A percentile compares a stretch with the other conserved stretches of the same genome.
phyloP scores from a whole-genome alignment of 768 basidiomycete genomes.

The Lactifluus volemus region DNA sequence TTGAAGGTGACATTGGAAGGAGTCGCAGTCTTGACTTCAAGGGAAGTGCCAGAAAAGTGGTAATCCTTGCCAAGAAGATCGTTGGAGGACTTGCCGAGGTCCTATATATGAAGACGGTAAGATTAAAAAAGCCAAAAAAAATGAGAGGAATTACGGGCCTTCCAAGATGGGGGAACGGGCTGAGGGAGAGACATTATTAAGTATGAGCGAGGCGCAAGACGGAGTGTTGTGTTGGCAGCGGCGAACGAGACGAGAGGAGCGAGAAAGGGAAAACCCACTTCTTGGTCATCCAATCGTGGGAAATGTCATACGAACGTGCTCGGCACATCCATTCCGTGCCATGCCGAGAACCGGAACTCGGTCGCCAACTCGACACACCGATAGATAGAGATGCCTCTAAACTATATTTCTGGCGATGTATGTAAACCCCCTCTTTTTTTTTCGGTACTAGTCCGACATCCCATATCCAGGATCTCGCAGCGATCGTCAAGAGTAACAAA shows the following conservation, averaged over 20 bases:
- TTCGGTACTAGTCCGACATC: background rate
- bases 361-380: no score
- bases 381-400: slow-evolving; percentile 23
- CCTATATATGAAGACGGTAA: slow-evolving; percentile 35
- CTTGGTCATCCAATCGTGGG: background rate
- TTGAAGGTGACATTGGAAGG: slow-evolving; percentile 90
- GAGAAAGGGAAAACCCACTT: background rate
- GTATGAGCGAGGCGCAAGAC: background rate
- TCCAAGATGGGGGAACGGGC: slow-evolving; percentile 96
- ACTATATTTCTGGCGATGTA: slow-evolving; percentile 32
- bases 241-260: slow-evolving; percentile 12
- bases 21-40: slow-evolving; percentile 86
- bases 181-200: slow-evolving; percentile 82
- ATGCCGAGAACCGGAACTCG: background rate
- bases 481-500: slow-evolving; percentile 58
- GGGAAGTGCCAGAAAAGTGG: slow-evolving; percentile 59
- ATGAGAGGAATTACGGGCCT: slow-evolving; percentile 44
- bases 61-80: slow-evolving; percentile 93
- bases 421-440: slow-evolving; percentile 10
- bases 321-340: background rate
- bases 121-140: background rate
- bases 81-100: slow-evolving; percentile 94
- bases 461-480: slow-evolving; percentile 51
- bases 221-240: slow-evolving; percentile 24
- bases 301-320: background rate